Evolutionary conservation across 768 basidiomycete genomes (phyloP), one percentile per base, ranked within the genome.

Genomic region (Amyloporia xantha): DNA sequence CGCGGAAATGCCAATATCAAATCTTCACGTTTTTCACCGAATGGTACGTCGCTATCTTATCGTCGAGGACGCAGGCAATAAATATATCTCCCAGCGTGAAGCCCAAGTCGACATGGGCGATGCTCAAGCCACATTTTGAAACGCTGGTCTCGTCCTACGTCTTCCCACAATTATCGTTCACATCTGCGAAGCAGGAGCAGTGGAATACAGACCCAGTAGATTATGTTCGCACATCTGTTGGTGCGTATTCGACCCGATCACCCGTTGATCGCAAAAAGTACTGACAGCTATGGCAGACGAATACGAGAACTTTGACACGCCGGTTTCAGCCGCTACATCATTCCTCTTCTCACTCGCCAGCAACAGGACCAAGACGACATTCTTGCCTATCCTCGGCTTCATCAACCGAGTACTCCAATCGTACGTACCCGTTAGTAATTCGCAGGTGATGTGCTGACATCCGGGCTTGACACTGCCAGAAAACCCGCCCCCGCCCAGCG

Each of bases 71-170:
- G 30, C 7, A 33, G 15, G 30, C 30, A 33, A 7, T 33, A 33
- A 33, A 33, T 33, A 7, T 7, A 7, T 7, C 30, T 28, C 48
- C 5, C 44, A 94, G 91, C 57, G 80, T 95, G 57, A 94, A 94
- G 68, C 92, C 92, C 12, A 91, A 90, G 60, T 78, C 88, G n/a
- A 95, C 90, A 4, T 94, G 91, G 91, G 68, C 73, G 2, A 74
- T 89, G 30, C 77, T 95, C 61, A 92, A 92, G 65, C 91, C 91
- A 19, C 91, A 91, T 58, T 79, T 86, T 30, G 75, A 87, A 61
- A 79, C 68, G 2, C 77, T 94, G 4, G 78, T 93, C n/a, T 81
- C 84, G 7, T 75, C 72, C 30, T 91, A 92, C 57, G 81, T 86
- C 17, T 94, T 92, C 74, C 90, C 92, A 25, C 85, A 89, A 59